These are phyloP conservation scores for Botryotinia narcissicola DNA, from an alignment of 2,329 filamentous ascomycete genomes.

Conservation along the genomic window DNA sequence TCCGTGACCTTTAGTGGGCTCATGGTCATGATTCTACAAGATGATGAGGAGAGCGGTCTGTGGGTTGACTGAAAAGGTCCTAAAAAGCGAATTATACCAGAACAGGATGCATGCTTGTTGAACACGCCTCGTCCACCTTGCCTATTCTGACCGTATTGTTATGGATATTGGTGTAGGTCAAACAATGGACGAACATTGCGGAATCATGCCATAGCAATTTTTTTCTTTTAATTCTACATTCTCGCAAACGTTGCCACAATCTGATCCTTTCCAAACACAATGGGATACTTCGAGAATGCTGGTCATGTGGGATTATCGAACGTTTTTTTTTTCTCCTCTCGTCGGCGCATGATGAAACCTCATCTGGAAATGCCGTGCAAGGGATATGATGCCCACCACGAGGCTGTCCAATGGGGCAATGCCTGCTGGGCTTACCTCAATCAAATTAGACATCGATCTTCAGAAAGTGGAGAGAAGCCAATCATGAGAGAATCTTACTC, in stretches of 20 bases:
- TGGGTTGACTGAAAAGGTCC: background rate
- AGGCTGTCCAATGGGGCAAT: background rate
- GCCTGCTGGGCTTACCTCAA: background rate
- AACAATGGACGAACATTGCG: conserved; percentile 10
- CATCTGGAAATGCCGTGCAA: background rate
- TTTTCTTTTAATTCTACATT: background rate
- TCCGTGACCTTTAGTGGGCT: conserved; percentile 5
- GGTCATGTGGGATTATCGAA: background rate
- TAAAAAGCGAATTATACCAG: background rate
- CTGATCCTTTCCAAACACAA: background rate
- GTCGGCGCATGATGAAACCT: background rate
- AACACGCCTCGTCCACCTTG: background rate
- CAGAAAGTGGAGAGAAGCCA: background rate
- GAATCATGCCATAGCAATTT: background rate
- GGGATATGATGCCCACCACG: background rate
- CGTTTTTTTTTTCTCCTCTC: background rate
- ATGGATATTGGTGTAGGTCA: background rate
- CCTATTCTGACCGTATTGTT: background rate
- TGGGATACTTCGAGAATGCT: background rate
- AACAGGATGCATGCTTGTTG: background rate
- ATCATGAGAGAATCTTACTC: background rate
- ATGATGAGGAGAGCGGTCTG: conserved; percentile 9
- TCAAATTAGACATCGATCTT: conserved; percentile 7
- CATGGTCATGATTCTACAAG: background rate
- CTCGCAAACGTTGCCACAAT: background rate